Percentiles rank a stretch among this genome's conserved stretches.
Conservation (phyloP, 768 basidiomycete genomes). For the Plicaturopsis crispa region DNA sequence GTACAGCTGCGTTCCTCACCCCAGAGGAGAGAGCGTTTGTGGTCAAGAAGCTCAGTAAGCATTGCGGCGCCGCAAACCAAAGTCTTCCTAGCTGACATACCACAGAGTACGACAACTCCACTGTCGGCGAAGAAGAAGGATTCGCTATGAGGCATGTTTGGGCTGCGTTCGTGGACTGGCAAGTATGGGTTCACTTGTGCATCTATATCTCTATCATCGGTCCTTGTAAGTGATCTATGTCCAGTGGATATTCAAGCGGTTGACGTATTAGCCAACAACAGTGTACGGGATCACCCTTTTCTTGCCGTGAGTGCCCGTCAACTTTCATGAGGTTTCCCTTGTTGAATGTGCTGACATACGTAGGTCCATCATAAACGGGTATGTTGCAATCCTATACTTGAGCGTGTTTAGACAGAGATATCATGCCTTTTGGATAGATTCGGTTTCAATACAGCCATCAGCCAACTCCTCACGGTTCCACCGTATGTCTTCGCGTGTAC, state of each 20-base stretch:
- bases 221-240: constrained; percentile 50
- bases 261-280: not conserved
- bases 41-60: constrained; percentile 47
- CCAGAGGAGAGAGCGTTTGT: constrained; percentile 51
- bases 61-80: no score
- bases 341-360: no score
- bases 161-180: constrained; percentile 57
- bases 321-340: no score
- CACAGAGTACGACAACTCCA: constrained; percentile 47
- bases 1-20: constrained; percentile 52
- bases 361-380: no score
- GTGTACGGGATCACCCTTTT: constrained; percentile 69
- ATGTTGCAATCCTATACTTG: no score
- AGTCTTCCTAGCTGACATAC: no score
- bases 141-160: constrained; percentile 47
- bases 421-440: not conserved
- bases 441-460: not conserved
- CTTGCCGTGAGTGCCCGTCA: constrained; percentile 56
- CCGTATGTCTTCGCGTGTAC: constrained; percentile 58
- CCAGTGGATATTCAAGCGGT: no score
- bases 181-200: constrained; percentile 33
- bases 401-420: no score
- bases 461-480: constrained; percentile 20
- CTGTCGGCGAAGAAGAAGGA: constrained; percentile 53
- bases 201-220: constrained; percentile 51